These are phyloP conservation scores for Xylaria multiplex DNA, from an alignment of 2,329 filamentous ascomycete genomes.

Conservation along the genomic window DNA sequence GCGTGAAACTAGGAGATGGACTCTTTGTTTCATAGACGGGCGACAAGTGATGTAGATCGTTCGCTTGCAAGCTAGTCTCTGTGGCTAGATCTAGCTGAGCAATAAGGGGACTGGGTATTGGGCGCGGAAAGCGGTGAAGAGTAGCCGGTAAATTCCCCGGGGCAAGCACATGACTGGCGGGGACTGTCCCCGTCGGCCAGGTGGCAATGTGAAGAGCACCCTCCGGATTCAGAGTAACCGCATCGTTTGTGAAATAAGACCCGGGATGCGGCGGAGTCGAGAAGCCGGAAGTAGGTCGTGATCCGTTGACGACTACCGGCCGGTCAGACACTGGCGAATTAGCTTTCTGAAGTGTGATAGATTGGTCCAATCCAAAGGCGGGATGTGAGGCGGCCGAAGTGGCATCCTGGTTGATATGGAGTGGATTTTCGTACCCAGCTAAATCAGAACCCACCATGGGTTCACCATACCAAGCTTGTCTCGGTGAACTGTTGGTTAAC, in stretches of 20 bases:
- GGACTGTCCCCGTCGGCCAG: slow-evolving; percentile 37
- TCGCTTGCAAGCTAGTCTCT: slow-evolving; percentile 54
- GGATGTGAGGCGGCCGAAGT: slow-evolving; percentile 41
- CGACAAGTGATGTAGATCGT: slow-evolving; percentile 68
- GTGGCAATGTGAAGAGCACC: slow-evolving; percentile 35
- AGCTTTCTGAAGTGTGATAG: slow-evolving; percentile 39
- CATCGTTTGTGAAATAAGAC: slow-evolving; percentile 44
- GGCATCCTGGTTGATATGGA: slow-evolving; percentile 51
- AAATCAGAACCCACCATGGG: slow-evolving; percentile 44
- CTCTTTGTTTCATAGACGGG: slow-evolving; percentile 79
- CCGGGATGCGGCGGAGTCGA: slow-evolving; percentile 31
- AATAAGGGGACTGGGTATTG: slow-evolving; percentile 60
- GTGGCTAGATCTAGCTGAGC: slow-evolving; percentile 67
- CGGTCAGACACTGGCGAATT: slow-evolving; percentile 51
- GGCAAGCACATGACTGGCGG: slow-evolving; percentile 5
- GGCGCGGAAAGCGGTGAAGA: slow-evolving; percentile 50
- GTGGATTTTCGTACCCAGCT: slow-evolving; percentile 50
- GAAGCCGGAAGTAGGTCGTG: slow-evolving; percentile 34
- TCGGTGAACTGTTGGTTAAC: slow-evolving; percentile 43
- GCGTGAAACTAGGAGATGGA: slow-evolving; percentile 71
- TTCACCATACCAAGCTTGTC: slow-evolving; percentile 46
- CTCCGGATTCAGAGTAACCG: slow-evolving; percentile 45
- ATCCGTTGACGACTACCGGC: slow-evolving; percentile 60
- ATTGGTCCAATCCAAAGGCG: slow-evolving; percentile 39
- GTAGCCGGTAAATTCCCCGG: slow-evolving; percentile 25